phyloP scores from a whole-genome alignment of 345 rosid genomes.

The Lumnitzera littorea region DNA sequence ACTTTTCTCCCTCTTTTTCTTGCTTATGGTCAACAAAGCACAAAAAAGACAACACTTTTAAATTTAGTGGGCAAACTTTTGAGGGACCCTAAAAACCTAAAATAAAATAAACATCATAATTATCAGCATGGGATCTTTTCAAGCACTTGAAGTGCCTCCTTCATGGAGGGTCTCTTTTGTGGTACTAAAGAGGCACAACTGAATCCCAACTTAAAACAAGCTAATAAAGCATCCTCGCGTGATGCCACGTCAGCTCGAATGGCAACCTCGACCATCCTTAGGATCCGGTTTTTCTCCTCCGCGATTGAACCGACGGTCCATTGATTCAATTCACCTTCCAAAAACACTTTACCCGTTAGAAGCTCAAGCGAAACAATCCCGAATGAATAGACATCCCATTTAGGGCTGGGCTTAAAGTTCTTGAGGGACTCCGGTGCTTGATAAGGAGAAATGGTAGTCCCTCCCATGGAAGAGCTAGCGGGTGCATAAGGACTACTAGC shows the following conservation, averaged over 20 bases:
- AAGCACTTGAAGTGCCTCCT: constrained; percentile 57
- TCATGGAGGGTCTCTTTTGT: constrained; percentile 83
- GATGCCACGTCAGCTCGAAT: constrained; percentile 48
- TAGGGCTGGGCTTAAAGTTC: constrained; percentile 49
- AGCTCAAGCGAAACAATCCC: constrained; percentile 72
- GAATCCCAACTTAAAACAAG: constrained; percentile 63
- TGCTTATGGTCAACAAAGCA: constrained; percentile 20
- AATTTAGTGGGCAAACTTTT: constrained; percentile 16
- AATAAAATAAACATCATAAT: neutral
- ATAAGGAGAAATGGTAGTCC: constrained; percentile 19
- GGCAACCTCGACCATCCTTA: constrained; percentile 50
- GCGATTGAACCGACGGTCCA: constrained; percentile 27
- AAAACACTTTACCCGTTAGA: constrained; percentile 51
- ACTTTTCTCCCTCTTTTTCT: too few species aligned
- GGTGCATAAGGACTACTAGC: constrained; percentile 18
- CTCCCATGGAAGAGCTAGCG: constrained; percentile 13
- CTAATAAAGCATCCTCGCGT: constrained; percentile 43
- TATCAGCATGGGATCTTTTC: constrained; percentile 38
- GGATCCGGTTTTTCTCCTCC: constrained; percentile 43
- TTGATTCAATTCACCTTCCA: constrained; percentile 49
- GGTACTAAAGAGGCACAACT: constrained; percentile 59
- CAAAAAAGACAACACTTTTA: constrained; percentile 13
- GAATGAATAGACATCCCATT: constrained; percentile 82
- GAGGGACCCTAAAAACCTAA: constrained; percentile 14
- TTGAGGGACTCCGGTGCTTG: constrained; percentile 69